Evolutionary conservation across 257 asterid species (phyloP), one percentile per base, ranked within the genome.

Genomic region (Solanum chilense): DNA sequence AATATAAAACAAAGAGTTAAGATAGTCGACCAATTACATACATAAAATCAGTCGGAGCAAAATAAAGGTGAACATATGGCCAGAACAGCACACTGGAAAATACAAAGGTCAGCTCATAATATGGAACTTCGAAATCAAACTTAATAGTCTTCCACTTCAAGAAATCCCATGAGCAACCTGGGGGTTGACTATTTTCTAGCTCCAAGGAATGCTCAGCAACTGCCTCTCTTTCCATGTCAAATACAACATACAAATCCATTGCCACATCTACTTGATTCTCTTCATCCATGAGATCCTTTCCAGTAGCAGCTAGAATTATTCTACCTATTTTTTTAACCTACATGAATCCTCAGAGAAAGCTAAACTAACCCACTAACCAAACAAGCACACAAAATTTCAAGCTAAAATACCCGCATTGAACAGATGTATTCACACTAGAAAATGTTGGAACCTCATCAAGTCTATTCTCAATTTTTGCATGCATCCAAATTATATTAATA

Each of bases 201-300:
- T 95, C 99, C 18, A 94, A 52, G 14, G 90, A 91, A 84, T 98
- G 91, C 89, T 95, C 99, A 87, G 92, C 88, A 85, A 92, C 95
- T 89, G 98, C 98, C 84, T 82, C 85, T n/a, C 88, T 90, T 90
- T 95, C 99, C 93, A 93, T 82, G 90, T 97, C 99, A 80, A 94
- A 88, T 83, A 98, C 94, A 90, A 98, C 85, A 94, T 92, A 95
- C 83, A 97, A 98, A 90, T 95, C 99, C 52, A 97, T 97, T 8
- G 94, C 93, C 66, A 97, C 98, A 87, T 97, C 99, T 87, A 98
- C 98, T 93, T 88, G 97, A 92, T 97, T 95, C 87, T 97, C 98
- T 29, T 95, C 99, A 86, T 97, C 99, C 99, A 97, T 97, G 88
- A 97, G 99, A 93, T 97, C 99, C 93, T 97, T 97, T 98, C 99